phyloP scores from a whole-genome alignment of 1,139 yeast species.

The Debaryomycetaceae sp. region DNA sequence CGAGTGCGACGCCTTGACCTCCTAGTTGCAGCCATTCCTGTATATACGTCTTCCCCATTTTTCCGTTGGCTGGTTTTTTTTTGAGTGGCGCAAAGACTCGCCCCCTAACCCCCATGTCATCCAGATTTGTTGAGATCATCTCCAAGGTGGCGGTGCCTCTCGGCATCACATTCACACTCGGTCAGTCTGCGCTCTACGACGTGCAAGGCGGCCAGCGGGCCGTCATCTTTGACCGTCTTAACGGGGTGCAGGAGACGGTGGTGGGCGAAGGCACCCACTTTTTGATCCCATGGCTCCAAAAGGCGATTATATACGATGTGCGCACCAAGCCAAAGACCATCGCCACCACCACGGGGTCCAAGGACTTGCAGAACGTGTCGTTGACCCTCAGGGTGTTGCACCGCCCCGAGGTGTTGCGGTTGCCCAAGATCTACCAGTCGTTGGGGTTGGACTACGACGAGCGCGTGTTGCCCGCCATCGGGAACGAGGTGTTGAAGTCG shows the following conservation, averaged over 20 bases:
- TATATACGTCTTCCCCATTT: too few relatives aligned
- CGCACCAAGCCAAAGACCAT: conserved; percentile 89
- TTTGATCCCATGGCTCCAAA: conserved; percentile 92
- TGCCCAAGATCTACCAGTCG: conserved; percentile 85
- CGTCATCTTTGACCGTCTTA: conserved; percentile 85
- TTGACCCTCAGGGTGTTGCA: conserved; percentile 89
- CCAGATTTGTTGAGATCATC: conserved; percentile 34
- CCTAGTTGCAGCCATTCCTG: too few relatives aligned
- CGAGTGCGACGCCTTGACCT: background rate
- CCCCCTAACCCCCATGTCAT: too few relatives aligned
- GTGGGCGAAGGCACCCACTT: conserved; percentile 97
- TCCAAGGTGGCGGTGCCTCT: conserved; percentile 62
- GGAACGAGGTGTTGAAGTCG: conserved; percentile 91
- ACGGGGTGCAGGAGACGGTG: conserved; percentile 82
- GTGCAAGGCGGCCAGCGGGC: conserved; percentile 96
- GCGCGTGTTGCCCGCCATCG: conserved; percentile 94
- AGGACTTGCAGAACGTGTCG: conserved; percentile 94
- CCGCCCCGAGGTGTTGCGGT: conserved; percentile 80
- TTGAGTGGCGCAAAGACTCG: too few relatives aligned
- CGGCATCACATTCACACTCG: conserved; percentile 62
- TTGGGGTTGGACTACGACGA: conserved; percentile 96
- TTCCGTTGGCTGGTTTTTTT: background rate
- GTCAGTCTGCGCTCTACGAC: conserved; percentile 78
- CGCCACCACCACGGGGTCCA: conserved; percentile 93
- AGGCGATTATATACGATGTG: conserved; percentile 85